Percentiles rank a stretch among this genome's conserved stretches.
phyloP scores from a whole-genome alignment of 2,329 filamentous ascomycete species.

The Trichoderma afroharzianum region DNA sequence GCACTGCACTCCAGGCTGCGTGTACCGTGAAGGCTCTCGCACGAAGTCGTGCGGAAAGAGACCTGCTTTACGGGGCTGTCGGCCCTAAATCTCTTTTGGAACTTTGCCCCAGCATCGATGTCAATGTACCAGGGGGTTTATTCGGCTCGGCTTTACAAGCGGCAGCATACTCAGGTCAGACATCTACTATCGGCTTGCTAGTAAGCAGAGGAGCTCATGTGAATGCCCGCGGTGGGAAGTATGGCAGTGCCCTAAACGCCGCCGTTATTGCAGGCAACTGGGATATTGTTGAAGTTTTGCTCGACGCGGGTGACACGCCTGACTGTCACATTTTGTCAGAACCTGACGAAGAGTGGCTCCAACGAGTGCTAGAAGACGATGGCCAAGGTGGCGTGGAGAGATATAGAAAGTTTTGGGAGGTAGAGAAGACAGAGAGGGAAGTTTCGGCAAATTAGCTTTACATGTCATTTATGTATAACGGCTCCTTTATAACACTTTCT shows the following conservation, averaged over 20 bases:
- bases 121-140: slow-evolving; percentile 14
- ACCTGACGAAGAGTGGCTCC: not conserved
- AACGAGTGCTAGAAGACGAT: not conserved
- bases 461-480: not conserved
- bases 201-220: slow-evolving; percentile 19
- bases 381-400: not conserved
- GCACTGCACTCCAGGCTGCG: not conserved
- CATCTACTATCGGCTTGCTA: not conserved
- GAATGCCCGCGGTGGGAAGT: slow-evolving; percentile 3
- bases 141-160: slow-evolving; percentile 21
- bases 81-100: not conserved
- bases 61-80: not conserved
- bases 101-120: slow-evolving; percentile 6
- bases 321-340: not conserved
- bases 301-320: slow-evolving; percentile 10
- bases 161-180: slow-evolving; percentile 16
- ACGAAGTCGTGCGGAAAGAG: not conserved
- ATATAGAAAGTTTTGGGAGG: not conserved
- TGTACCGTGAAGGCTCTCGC: not conserved
- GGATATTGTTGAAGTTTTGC: slow-evolving; percentile 15
- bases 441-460: not conserved
- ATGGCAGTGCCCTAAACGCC: slow-evolving; percentile 13
- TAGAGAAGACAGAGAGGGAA: not conserved
- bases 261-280: not conserved
- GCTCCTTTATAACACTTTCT: not conserved